A percentile compares a stretch with the other conserved stretches of the same genome.
Evolutionary conservation across 2,329 filamentous ascomycete species (phyloP).

Genomic region (Colletotrichum truncatum): DNA sequence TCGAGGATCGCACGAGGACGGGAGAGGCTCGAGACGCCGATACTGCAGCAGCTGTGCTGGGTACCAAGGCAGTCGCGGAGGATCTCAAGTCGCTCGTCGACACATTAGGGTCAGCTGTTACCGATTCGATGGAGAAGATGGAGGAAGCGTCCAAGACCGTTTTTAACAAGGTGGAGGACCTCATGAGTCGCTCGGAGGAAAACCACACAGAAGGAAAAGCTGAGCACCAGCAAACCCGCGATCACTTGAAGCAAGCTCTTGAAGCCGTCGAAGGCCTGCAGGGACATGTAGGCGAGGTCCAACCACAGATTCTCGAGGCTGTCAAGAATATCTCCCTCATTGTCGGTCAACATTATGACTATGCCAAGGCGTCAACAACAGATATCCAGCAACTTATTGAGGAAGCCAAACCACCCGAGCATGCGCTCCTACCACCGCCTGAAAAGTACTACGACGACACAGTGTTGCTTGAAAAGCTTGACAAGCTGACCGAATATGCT

Average conservation of each 20-base stretch:
- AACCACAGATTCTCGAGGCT: conserved; percentile 87
- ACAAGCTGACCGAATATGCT: conserved; percentile 67
- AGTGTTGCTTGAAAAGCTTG: conserved; percentile 38
- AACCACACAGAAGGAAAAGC: conserved; percentile 76
- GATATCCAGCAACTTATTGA: conserved; percentile 68
- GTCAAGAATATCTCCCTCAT: conserved; percentile 86
- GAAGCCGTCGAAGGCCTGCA: conserved; percentile 79
- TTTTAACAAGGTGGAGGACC: conserved; percentile 83
- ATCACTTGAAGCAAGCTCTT: conserved; percentile 80
- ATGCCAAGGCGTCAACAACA: conserved; percentile 74
- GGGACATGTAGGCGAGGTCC: conserved; percentile 80
- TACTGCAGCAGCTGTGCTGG: conserved; percentile 77
- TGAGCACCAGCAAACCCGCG: conserved; percentile 84
- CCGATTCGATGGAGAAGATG: conserved; percentile 86
- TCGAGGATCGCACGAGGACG: conserved; percentile 78
- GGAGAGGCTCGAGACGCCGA: conserved; percentile 78
- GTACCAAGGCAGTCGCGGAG: conserved; percentile 82
- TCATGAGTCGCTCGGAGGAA: conserved; percentile 79
- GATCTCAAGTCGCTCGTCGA: conserved; percentile 89
- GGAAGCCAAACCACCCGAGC: conserved; percentile 62
- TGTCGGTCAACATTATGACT: conserved; percentile 88
- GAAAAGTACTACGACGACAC: conserved; percentile 33
- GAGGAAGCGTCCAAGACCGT: conserved; percentile 88
- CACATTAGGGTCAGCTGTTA: conserved; percentile 82
- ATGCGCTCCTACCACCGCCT: conserved; percentile 17